Base-by-base conservation (phyloP, 305 asterid species). In the Solanum hybrid region DNA sequence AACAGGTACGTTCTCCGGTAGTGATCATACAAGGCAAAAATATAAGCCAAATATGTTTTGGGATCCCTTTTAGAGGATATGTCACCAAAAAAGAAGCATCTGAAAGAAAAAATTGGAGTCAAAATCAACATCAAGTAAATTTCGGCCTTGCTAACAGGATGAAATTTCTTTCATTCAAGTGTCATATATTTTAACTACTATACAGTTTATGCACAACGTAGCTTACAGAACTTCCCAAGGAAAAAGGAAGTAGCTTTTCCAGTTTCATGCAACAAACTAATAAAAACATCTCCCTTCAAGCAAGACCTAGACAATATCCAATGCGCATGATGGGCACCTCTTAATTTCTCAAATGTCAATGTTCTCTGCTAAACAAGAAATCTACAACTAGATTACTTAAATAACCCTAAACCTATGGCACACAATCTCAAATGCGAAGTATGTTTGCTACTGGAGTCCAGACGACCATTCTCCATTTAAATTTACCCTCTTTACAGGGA, bases 41-140 rank as follows among this genome's bases (percentile, higher is more conserved):
- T 89, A 80, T 89, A 96, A 72, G 94, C 87, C 95, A 97, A 87
- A 93, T 97, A 97, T 87, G 95, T 90, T 37, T 92, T 37, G 41
- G 98, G 98, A 91, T 96, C 96, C 94, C 99, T 93, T 93, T 97
- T 97, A 34, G 99, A 94, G 90, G 99, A 96, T 93, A 93, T 92
- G 90, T 97, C 99, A 24, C 99, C 99, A 86, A 93, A 96, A 96
- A 96, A 97, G 93, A 93, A 96, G 94, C 99, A 96, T 93, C 99
- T 97, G 97, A 78, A 92, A 92, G 88, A 75, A 90, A 75, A 34
- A 29, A 31, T 57, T 29, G 87, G 78, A 90, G 70, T 37, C 90
- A 91, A 81, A 41, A 90, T 89, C 87, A 91, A 39, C 79, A 82
- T 72, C 3, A 2, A 84, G 88, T 72, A 84, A 84, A 51, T 10